A percentile compares a stretch with the other conserved stretches of the same genome.
Evolutionary conservation across 1,284 basidiomycete species (phyloP).

Genomic region (Puccinia coronata): DNA sequence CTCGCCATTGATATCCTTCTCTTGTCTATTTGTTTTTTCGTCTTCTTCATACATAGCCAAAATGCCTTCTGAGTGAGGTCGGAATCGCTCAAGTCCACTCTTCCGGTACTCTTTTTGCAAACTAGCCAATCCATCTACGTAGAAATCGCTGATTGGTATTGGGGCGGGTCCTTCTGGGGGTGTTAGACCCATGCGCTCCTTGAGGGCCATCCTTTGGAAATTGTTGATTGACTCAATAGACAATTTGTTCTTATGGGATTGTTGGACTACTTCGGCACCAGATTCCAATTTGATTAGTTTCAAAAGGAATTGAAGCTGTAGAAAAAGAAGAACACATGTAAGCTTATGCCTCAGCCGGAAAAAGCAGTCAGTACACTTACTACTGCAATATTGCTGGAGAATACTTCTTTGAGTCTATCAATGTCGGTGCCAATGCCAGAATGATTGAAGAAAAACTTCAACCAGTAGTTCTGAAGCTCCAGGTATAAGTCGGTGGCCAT

Average conservation of each 20-base stretch:
- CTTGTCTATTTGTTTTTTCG: too few species aligned
- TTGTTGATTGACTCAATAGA: background rate
- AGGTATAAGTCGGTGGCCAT: conserved; percentile 10
- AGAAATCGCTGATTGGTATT: background rate
- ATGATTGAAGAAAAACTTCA: conserved; percentile 33
- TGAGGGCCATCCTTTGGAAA: background rate
- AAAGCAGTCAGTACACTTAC: background rate
- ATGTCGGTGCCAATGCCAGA: conserved; percentile 18
- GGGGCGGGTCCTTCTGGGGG: background rate
- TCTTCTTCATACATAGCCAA: too few species aligned
- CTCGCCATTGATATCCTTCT: too few species aligned
- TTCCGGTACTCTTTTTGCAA: too few species aligned
- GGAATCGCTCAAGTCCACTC: too few species aligned
- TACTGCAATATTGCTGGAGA: conserved; percentile 4
- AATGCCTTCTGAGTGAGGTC: too few species aligned
- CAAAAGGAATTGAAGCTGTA: background rate
- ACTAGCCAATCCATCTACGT: background rate
- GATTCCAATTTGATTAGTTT: background rate
- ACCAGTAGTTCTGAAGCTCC: too few species aligned
- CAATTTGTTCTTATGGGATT: background rate
- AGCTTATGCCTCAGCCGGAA: background rate
- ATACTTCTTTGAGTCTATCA: conserved; percentile 21
- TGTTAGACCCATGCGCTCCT: background rate
- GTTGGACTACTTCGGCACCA: background rate
- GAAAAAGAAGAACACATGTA: background rate